Percentiles rank a stretch among this genome's conserved stretches.
Evolutionary conservation across 2,329 filamentous ascomycete species (phyloP).

Genomic region (Xylariaceae sp.): DNA sequence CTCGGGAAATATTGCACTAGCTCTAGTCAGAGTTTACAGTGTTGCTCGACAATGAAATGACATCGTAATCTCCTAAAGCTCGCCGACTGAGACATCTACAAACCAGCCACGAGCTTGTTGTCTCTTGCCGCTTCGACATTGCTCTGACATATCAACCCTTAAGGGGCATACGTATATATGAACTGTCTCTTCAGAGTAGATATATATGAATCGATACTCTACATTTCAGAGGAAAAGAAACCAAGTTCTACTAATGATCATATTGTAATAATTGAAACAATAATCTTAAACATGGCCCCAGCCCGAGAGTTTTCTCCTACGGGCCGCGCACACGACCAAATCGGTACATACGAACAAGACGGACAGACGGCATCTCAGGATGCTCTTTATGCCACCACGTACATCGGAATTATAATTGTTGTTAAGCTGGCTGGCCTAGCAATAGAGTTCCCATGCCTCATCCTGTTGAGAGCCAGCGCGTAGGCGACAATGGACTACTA

Average conservation of each 20-base stretch:
- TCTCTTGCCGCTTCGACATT: no score
- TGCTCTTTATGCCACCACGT: conserved; percentile 57
- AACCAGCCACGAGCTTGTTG: no score
- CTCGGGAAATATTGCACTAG: neutral
- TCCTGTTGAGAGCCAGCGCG: conserved; percentile 23
- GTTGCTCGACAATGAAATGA: no score
- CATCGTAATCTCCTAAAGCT: no score
- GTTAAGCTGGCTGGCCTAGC: conserved; percentile 6
- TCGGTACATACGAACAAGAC: conserved; percentile 45
- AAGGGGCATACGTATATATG: no score
- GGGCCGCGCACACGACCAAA: conserved; percentile 41
- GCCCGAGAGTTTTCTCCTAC: conserved; percentile 42
- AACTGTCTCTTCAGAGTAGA: no score
- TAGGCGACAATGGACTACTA: conserved; percentile 14
- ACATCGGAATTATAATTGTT: conserved; percentile 42
- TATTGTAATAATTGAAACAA: no score
- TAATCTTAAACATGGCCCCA: conserved; percentile 26
- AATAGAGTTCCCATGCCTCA: conserved; percentile 32
- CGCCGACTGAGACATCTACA: no score
- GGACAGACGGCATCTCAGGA: conserved; percentile 43
- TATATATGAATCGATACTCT: no score
- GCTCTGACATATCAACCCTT: no score
- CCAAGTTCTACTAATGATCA: no score
- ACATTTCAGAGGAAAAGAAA: no score
- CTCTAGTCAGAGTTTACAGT: neutral